Evolutionary conservation across 768 basidiomycete genomes (phyloP), one percentile per base, ranked within the genome.

Genomic region (Ephemerocybe angulata): DNA sequence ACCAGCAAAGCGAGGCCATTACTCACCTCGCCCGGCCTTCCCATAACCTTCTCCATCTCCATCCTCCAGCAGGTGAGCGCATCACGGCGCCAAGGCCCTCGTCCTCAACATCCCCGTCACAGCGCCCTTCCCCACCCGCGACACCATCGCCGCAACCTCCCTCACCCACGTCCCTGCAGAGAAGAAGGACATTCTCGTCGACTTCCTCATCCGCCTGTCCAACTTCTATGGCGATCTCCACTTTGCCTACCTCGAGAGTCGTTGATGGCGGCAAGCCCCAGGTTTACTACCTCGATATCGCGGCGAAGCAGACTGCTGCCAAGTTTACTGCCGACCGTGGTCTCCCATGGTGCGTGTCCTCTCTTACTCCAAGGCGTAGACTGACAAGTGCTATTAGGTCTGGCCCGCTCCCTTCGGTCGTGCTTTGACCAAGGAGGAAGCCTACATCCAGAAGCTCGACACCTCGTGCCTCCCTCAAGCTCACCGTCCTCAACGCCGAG

Each of bases 271-370:
- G 82, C 56, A 76, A 86, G 60, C 86, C 88, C 38, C 84, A 83
- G 59, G 93, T 98, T 65, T 88, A 88, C 74, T 98, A 94, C 77
- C 87, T 99, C 59, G 96, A 99, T 71, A 98, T 99, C 96, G 97
- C 97, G 38, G 97, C 96, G 64, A 99, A 98, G 79, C 97, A 98
- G 76, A 98, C 97, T 7, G 97, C 97, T 42, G 66, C 67, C 19
- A 79, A 82, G 58, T 79, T 89, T 54, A 81, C 87, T 61, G 86
- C 93, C 46, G 96, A 98, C 73, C 90, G 95, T 54, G 97, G 96
- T 54, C 95, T 31, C 93, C 95, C 38, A 98, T 99, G 96, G 93
- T 83, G 60, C 29, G 74, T 59, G 25, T 42, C 62, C 71, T 35
- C 22, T 21, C n/a, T 42, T 27, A 42, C 29, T 31, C 12, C 19